Evolutionary conservation across 352 stramenopile species (phyloP), one percentile per base, ranked within the genome.

Genomic region (Globisporangium spiculum): DNA sequence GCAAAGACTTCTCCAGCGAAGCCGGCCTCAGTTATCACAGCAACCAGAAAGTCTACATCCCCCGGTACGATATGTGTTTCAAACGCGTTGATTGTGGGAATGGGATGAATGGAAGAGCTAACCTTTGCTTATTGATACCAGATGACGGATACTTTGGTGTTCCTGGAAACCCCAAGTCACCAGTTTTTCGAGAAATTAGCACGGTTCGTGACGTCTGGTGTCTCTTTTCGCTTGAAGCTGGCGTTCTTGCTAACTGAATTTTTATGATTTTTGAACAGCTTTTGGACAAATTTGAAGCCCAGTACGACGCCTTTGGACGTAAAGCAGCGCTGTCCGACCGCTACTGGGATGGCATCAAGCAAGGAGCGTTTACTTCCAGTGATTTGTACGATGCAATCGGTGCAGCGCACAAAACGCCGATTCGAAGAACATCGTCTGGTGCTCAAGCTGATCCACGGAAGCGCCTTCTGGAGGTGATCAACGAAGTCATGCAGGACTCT

Each of bases 351-450:
- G 68, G 60, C 1, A 56, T 69, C 14, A 81, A 79, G 34, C 68
- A 69, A 3, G 71, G 66, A 2, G 71, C 65, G 0, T 90, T 92
- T 50, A 89, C 80, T 1, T 88, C 75, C 3, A 94, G 84, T 57
- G 84, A 94, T 20, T 58, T 92, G 30, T 94, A 92, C 65, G 86
- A 94, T 50, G 81, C 83, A 0, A 89, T 94, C 32, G 86, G 86
- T 1, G 75, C 76, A 20, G 74, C 82, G 1, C 86, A 94, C 57
- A 83, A 92, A 36, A 58, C 67, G 0, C 72, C 73, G 3, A 60
- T 53, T 24, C 52, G 56, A 22, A 50, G 46, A 44, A 64, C 48
- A 60, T 69, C 52, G 32, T 62, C 71, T 3, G 58, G 67, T 30
- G 5, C 60, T 0, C 55, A 74, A 22, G 75, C 72, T 14, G 69